Conservation (phyloP, 208 protist species). For the Phytomonas francai region DNA sequence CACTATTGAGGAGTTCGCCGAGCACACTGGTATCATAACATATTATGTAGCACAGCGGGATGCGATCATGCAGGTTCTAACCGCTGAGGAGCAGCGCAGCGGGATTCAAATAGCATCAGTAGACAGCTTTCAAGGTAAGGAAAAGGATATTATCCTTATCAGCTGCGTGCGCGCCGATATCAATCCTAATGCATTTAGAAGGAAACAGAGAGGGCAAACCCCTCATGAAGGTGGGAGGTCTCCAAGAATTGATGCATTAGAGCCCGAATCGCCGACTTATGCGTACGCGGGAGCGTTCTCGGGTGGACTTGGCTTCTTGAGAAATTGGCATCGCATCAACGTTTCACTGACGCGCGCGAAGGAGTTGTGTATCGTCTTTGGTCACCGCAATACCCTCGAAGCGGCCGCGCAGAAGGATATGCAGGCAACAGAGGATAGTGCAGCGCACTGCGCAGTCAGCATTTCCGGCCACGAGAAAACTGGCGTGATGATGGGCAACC, state of each 20-base stretch:
- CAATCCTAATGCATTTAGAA: background rate
- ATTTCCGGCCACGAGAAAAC: background rate
- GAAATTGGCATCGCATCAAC: slow-evolving; percentile 85
- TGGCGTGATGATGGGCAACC: slow-evolving; percentile 17
- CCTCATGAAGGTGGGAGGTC: background rate
- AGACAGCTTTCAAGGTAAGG: slow-evolving; percentile 92
- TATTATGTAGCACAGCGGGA: slow-evolving; percentile 75
- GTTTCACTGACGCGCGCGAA: slow-evolving; percentile 90
- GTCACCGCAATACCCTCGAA: slow-evolving; percentile 30
- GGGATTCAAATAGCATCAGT: slow-evolving; percentile 83
- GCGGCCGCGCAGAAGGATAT: slow-evolving; percentile 18
- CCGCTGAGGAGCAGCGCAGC: slow-evolving; percentile 37
- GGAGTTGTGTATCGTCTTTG: slow-evolving; percentile 77
- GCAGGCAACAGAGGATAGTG: background rate
- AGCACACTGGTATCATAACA: slow-evolving; percentile 66
- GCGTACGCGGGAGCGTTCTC: background rate
- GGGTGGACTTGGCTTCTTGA: slow-evolving; percentile 78
- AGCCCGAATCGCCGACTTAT: background rate
- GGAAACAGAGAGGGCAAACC: background rate
- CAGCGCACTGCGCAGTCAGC: background rate
- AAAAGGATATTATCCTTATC: slow-evolving; percentile 91
- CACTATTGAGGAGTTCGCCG: slow-evolving; percentile 38
- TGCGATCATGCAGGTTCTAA: slow-evolving; percentile 31
- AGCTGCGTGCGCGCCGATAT: slow-evolving; percentile 71
- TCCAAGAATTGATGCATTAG: background rate